phyloP scores from a whole-genome alignment of 1,284 basidiomycete species.

The Erythrobasidium hasegawianum region DNA sequence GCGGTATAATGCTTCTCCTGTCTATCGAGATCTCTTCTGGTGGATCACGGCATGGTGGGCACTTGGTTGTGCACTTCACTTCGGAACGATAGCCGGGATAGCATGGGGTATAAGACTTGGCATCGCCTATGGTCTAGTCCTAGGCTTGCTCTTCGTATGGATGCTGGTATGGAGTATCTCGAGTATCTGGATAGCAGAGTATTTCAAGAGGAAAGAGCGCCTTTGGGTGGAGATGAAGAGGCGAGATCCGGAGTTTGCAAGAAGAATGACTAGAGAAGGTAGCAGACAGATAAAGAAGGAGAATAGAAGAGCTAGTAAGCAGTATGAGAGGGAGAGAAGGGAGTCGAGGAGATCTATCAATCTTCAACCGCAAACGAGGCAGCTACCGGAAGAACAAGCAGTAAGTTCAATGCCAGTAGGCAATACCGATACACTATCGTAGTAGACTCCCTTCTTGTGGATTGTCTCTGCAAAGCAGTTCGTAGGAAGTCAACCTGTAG shows the following conservation, averaged over 20 bases:
- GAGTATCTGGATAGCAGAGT: constrained; percentile 14
- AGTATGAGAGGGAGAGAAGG: constrained; percentile 4
- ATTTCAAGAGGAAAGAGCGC: constrained; percentile 20
- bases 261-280: constrained; percentile 24
- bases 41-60: constrained; percentile 38
- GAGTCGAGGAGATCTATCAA: constrained; percentile 7
- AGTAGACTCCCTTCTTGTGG: too few species aligned
- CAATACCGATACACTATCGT: too few species aligned
- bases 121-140: constrained; percentile 2
- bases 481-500: too few species aligned
- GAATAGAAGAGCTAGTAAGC: not conserved
- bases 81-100: constrained; percentile 35
- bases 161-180: constrained; percentile 13
- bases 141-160: constrained; percentile 38
- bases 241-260: constrained; percentile 19
- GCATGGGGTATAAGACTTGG: constrained; percentile 36
- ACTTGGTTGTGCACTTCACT: constrained; percentile 29
- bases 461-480: too few species aligned
- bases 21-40: constrained; percentile 38
- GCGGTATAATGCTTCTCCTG: constrained; percentile 44
- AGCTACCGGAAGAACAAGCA: not conserved
- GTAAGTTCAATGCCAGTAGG: not conserved
- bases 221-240: constrained; percentile 17
- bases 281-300: not conserved
- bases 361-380: not conserved